Evolutionary conservation across 1,284 basidiomycete species (phyloP), one percentile per base, ranked within the genome.

Genomic region (Pascua sp.): DNA sequence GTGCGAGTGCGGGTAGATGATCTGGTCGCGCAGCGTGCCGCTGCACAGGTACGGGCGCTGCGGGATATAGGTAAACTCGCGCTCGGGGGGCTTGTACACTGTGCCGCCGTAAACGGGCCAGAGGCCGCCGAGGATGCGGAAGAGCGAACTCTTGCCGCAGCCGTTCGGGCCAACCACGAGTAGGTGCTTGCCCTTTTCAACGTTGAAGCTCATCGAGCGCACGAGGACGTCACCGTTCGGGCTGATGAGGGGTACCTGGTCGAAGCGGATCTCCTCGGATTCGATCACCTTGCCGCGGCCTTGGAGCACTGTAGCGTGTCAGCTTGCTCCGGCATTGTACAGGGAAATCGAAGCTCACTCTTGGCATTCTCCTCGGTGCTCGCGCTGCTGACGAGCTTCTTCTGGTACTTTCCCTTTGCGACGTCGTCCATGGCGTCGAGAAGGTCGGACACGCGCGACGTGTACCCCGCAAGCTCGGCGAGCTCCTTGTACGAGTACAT

Each of bases 401-500:
- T 98, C 72, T 96, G 85, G 64, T 91, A 96, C 67, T 87, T 87
- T 43, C 92, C 91, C 49, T 83, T 79, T 64, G 86, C 85, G 45
- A 97, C 85, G 57, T 94, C 92, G 15, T 87, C 83, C 87, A 98
- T 96, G 0, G 92, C 91, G 55, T 95, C 90, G 9, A 98, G 82
- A 11, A 98, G 82, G 49, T 88, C 85, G 24, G 89, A 87, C 0
- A 98, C 94, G 16, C 95, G 86, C 0, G 92, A 84, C 0, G 95
- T 97, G 76, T 97, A 97, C 11, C 95, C 95, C 1, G 94, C 92
- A 38, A 98, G 84, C 75, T 98, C 95, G 8, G 91, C 88, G 5
- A 98, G 81, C 73, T 97, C 92, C 73, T 81, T 97, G 81, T 97
- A 98, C 12, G 90, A 92, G 75, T 95, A 96, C 91, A 98, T 95